Percentiles rank a stretch among this genome's conserved stretches.
Conservation (phyloP, 768 basidiomycete species). For the Stropharia rugosoannulata region DNA sequence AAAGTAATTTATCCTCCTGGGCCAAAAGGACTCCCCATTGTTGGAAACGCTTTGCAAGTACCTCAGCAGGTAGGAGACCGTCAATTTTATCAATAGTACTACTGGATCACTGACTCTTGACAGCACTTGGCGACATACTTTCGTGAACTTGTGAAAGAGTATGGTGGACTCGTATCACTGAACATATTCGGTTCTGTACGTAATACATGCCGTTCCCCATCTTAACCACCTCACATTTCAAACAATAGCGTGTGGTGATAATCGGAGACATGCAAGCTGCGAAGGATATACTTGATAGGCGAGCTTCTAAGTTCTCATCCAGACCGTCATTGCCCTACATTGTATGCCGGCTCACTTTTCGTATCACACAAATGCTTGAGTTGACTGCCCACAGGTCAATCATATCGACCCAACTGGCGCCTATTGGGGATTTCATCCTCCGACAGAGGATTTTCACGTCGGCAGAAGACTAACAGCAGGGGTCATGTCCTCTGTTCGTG, state of each 20-base stretch:
- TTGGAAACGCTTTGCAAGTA: background rate
- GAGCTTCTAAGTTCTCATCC: background rate
- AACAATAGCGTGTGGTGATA: background rate
- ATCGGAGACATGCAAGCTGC: background rate
- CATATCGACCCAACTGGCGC: background rate
- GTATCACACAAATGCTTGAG: background rate
- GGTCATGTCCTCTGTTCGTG: background rate
- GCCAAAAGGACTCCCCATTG: background rate
- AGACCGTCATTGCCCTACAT: background rate
- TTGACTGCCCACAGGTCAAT: background rate
- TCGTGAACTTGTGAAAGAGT: background rate
- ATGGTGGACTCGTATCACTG: background rate
- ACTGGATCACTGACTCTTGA: background rate
- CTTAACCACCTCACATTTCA: background rate
- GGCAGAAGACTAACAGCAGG: background rate
- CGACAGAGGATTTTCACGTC: background rate
- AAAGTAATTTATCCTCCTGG: background rate
- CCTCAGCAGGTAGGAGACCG: background rate
- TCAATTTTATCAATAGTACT: background rate
- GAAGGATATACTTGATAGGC: background rate
- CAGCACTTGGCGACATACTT: background rate
- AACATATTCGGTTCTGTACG: background rate
- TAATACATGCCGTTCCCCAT: background rate
- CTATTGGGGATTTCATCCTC: background rate
- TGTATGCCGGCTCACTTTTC: background rate